Evolutionary conservation across 495 filamentous ascomycete species (phyloP).

Genomic region (Neurospora sp.): DNA sequence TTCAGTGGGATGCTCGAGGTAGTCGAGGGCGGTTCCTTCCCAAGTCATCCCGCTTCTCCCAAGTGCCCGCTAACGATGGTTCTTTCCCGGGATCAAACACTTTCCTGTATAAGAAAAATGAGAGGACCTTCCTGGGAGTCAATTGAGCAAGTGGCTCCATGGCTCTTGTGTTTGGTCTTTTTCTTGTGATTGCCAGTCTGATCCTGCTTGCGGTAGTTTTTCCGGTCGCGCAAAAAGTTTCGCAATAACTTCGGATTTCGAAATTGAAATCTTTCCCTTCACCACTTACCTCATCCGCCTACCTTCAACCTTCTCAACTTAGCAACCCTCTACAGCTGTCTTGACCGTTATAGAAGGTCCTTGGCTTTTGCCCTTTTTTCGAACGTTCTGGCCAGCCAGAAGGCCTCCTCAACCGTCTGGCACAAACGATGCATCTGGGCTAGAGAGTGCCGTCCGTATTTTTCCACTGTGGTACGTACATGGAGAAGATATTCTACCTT

Average conservation of each 20-base stretch:
- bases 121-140: neutral
- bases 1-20: neutral
- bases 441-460: neutral
- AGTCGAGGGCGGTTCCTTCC: neutral
- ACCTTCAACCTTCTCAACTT: neutral
- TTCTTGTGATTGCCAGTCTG: neutral
- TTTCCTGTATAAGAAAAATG: neutral
- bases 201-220: neutral
- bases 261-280: neutral
- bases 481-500: neutral
- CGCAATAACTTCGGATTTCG: neutral
- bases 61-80: neutral
- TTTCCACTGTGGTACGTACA: neutral
- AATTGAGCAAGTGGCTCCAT: neutral
- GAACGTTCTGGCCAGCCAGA: no score
- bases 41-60: neutral
- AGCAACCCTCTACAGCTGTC: neutral
- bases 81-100: neutral
- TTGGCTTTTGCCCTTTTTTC: no score
- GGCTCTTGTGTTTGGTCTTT: neutral
- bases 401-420: no score
- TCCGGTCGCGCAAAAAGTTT: neutral
- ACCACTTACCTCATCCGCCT: neutral
- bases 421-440: neutral
- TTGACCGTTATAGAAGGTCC: no score